phyloP scores from a whole-genome alignment of 345 rosid genomes.

The Dipteronia dyeriana region DNA sequence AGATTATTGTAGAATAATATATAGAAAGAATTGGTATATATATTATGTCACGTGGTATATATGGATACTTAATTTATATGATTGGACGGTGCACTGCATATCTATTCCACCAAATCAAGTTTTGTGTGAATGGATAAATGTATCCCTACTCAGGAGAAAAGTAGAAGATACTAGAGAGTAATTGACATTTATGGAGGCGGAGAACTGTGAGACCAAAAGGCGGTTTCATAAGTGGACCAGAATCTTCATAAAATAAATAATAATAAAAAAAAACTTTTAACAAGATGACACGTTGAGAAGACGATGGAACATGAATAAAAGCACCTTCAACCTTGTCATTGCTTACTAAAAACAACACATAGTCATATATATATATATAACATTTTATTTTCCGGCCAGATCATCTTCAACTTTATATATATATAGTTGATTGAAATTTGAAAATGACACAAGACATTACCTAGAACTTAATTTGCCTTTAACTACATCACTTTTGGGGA shows the following conservation, averaged over 20 bases:
- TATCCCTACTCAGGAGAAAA: not conserved
- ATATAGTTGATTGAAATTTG: no score
- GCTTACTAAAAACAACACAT: not conserved
- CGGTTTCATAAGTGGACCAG: not conserved
- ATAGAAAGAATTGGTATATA: no score
- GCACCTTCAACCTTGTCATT: constrained; percentile 10
- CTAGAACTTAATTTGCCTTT: no score
- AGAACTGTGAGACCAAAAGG: not conserved
- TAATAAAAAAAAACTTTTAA: not conserved
- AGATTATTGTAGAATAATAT: no score
- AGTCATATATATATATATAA: no score
- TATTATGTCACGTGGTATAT: no score
- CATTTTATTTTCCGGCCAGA: not conserved
- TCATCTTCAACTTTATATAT: not conserved
- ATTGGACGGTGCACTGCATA: not conserved
- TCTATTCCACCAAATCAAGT: no score
- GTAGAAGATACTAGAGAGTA: no score
- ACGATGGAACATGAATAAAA: not conserved
- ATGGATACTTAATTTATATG: no score
- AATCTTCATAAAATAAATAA: not conserved
- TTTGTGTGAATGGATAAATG: not conserved
- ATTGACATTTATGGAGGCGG: no score
- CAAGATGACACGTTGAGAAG: constrained; percentile 2
- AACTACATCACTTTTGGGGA: no score
- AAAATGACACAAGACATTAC: no score